phyloP scores from a whole-genome alignment of 331 rosid genomes.

The Dryas integrifolia region DNA sequence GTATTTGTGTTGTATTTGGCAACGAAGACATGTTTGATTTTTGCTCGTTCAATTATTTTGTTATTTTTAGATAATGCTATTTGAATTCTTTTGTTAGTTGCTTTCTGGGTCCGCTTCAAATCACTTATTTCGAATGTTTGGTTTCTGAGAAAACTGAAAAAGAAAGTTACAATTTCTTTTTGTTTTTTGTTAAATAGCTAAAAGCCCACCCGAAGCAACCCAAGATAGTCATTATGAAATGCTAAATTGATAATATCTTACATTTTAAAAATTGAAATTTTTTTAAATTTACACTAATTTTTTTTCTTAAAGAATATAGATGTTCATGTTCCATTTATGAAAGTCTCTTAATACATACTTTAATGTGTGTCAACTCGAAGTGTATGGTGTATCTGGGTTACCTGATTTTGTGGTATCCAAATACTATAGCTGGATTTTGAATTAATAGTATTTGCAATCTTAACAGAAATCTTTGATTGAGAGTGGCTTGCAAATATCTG shows the following conservation, averaged over 20 bases:
- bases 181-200: background rate
- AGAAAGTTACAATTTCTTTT: background rate
- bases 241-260: no score
- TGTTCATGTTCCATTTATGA: no score
- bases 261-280: no score
- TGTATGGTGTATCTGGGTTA: background rate
- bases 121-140: background rate
- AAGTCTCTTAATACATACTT: no score
- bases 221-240: background rate
- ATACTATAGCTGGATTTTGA: background rate
- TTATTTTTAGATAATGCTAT: background rate
- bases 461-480: background rate
- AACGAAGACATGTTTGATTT: no score
- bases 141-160: constrained; percentile 10
- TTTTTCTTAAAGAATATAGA: no score
- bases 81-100: constrained; percentile 2
- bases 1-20: background rate
- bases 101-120: background rate
- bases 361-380: background rate
- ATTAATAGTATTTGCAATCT: background rate
- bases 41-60: no score
- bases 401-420: background rate
- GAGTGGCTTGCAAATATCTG: background rate
- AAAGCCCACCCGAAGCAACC: background rate
- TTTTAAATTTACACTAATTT: no score